A percentile compares a stretch with the other conserved stretches of the same genome.
Evolutionary conservation across 331 rosid genomes (phyloP).

Genomic region (Malus hybrid): DNA sequence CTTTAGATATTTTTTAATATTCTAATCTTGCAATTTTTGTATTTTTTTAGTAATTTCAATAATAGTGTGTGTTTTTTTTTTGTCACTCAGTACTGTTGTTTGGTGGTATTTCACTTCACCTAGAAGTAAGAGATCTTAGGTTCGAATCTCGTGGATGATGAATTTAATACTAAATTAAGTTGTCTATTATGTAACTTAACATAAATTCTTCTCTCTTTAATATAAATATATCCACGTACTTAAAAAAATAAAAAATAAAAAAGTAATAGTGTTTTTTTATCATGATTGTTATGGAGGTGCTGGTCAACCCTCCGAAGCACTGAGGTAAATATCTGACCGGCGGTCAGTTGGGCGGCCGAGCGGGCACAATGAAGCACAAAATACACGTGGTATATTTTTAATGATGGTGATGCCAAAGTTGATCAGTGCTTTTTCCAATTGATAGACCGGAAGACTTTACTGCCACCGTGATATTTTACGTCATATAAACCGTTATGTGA

Average conservation of each 20-base stretch:
- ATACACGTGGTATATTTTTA: neutral
- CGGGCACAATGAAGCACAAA: neutral
- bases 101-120: too few relatives aligned
- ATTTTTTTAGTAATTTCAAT: neutral
- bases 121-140: accelerated
- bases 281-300: neutral
- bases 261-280: neutral
- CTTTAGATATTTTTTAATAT: constrained; percentile 11
- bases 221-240: too few relatives aligned
- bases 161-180: too few relatives aligned
- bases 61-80: neutral
- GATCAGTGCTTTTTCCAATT: neutral
- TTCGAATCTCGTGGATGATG: accelerated
- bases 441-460: too few relatives aligned
- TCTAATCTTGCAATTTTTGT: neutral
- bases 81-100: too few relatives aligned
- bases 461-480: too few relatives aligned
- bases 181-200: too few relatives aligned
- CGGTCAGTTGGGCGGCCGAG: neutral
- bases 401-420: neutral
- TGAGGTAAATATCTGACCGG: neutral
- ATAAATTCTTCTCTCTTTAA: accelerated
- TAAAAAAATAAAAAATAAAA: too few relatives aligned
- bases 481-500: neutral
- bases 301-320: neutral